Conservation (phyloP, 1,139 yeast species). For the Suhomyces maxii region DNA sequence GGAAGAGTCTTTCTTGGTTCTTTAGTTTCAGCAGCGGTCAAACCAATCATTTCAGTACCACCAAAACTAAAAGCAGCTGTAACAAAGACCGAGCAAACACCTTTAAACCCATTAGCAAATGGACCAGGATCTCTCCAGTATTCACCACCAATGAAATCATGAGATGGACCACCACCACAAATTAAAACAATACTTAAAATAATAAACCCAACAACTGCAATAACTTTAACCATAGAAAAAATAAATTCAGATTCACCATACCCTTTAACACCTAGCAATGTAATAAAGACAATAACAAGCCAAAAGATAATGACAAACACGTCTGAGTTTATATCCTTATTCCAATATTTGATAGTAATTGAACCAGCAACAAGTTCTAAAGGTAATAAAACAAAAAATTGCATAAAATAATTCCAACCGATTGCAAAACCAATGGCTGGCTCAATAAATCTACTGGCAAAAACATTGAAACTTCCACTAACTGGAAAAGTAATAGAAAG, state of each 20-base stretch:
- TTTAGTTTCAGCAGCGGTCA: conserved; percentile 50
- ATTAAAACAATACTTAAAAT: conserved; percentile 43
- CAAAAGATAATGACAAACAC: conserved; percentile 42
- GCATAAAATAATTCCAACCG: conserved; percentile 47
- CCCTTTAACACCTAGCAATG: conserved; percentile 42
- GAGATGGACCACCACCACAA: conserved; percentile 38
- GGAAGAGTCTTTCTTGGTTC: conserved; percentile 58
- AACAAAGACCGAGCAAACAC: conserved; percentile 47
- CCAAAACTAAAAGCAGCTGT: conserved; percentile 29
- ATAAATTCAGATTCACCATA: conserved; percentile 48
- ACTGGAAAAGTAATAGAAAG: conserved; percentile 40
- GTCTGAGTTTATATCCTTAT: conserved; percentile 35
- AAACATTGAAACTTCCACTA: conserved; percentile 41
- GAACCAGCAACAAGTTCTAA: conserved; percentile 40
- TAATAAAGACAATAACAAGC: conserved; percentile 35
- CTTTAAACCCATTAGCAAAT: conserved; percentile 44
- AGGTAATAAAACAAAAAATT: conserved; percentile 23
- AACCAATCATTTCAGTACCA: conserved; percentile 43
- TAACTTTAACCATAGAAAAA: conserved; percentile 38
- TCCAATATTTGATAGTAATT: conserved; percentile 44
- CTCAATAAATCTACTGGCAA: conserved; percentile 41
- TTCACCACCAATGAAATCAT: conserved; percentile 25
- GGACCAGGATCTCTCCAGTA: conserved; percentile 45
- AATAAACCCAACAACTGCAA: conserved; percentile 42
- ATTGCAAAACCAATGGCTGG: conserved; percentile 45